Evolutionary conservation across 108 stramenopile genomes (phyloP), one percentile per base, ranked within the genome.

Genomic region (Nitzschia palea): DNA sequence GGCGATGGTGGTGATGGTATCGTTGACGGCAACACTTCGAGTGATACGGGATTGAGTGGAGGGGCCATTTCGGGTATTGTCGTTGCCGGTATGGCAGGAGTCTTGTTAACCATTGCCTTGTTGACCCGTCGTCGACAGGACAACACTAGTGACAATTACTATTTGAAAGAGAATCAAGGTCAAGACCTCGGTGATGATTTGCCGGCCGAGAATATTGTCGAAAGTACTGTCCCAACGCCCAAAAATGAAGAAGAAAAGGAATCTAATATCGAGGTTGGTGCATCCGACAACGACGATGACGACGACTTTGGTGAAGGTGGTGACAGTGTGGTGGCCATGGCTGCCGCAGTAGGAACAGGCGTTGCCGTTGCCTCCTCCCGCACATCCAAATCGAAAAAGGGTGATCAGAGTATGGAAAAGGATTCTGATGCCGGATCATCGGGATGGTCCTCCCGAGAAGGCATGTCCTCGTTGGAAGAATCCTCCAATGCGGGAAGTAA

Each of bases 371-470:
- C 55, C 10, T 8, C 29, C 12, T 2, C 30, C 3, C 27, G 20
- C 27, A 40, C 0, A 3, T 25, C 51, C 55, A 40, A 65, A n/a
- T 40, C 52, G 9, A 53, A 53, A 3, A 59, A 44, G 1, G 28
- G 55, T 15, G 55, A 55, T 55, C 37, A n/a, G n/a, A n/a, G 37
- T 40, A 40, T 42, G 2, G 3, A 40, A 26, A 32, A 66, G 6
- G 73, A 59, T 34, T 74, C 73, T 15, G 65, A 65, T 40, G 77
- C 80, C n/a, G 83, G 79, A 15, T 62, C 70, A 26, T 78, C 78
- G 9, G 89, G 83, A 0, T 86, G 81, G 79, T 78, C 84, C n/a
- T 73, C 70, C 4, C 75, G 70, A 29, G 84, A 65, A 44, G 86
- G 73, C 12, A 42, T 72, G 9, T 79, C 87, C 22, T 76, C 78